Evolutionary conservation across 805 yeast species (phyloP).

Genomic region (Hanseniaspora opuntiae): DNA sequence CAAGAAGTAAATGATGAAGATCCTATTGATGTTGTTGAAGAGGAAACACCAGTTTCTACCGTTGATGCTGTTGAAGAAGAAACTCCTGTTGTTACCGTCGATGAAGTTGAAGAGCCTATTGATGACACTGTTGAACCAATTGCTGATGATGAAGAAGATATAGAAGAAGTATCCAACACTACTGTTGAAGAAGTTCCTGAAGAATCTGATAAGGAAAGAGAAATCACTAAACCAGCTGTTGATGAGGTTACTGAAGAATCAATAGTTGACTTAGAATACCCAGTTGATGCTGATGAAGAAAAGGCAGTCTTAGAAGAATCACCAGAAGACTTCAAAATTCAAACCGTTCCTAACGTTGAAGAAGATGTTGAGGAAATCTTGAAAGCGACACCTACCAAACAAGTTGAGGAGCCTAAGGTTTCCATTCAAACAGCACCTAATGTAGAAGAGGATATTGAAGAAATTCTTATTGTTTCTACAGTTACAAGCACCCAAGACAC

Average conservation of each 20-base stretch:
- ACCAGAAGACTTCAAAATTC: slow-evolving; percentile 1
- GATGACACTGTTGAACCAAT: neutral
- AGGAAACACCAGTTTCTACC: neutral
- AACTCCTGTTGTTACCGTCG: neutral
- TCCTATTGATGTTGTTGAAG: neutral
- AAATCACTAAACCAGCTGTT: neutral
- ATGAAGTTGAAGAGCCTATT: neutral
- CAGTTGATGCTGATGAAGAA: neutral
- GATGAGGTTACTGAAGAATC: neutral
- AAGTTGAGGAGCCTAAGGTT: neutral
- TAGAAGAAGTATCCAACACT: neutral
- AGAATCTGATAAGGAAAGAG: neutral
- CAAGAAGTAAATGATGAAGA: neutral
- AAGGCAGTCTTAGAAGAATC: neutral
- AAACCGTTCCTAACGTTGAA: slow-evolving; percentile 12
- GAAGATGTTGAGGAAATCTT: slow-evolving; percentile 4
- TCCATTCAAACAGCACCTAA: neutral
- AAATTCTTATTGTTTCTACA: neutral
- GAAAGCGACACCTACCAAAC: neutral
- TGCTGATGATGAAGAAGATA: neutral
- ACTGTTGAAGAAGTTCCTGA: neutral
- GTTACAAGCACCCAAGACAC: neutral
- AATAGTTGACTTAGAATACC: neutral
- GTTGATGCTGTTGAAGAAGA: neutral
- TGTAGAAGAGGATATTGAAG: neutral